These are phyloP conservation scores for Biscogniauxia mediterranea DNA, from an alignment of 2,329 filamentous ascomycete genomes.

Conservation along the genomic window DNA sequence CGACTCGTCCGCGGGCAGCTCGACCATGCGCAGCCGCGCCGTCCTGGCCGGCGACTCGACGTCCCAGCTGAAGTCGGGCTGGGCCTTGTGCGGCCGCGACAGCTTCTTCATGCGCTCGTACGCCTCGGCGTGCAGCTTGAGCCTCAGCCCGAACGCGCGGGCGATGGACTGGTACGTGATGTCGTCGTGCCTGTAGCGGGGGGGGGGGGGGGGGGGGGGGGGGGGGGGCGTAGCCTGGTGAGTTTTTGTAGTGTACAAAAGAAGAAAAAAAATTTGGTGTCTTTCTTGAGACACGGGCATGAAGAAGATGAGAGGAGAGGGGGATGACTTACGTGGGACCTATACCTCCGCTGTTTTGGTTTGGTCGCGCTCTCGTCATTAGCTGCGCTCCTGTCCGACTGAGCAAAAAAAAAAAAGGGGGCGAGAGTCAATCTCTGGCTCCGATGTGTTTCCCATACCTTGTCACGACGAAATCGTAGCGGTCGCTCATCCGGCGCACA, in stretches of 20 bases:
- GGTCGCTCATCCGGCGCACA: conserved; percentile 78
- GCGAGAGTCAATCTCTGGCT: not conserved
- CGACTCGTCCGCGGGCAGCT: conserved; percentile 72
- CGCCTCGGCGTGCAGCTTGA: conserved; percentile 75
- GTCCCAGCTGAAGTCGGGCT: conserved; percentile 81
- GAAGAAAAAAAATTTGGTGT: too few species aligned
- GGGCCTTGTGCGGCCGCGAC: conserved; percentile 68
- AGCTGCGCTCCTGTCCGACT: not conserved
- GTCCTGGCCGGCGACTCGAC: conserved; percentile 72
- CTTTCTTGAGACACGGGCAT: not conserved
- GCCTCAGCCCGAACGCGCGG: conserved; percentile 75
- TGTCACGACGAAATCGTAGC: conserved; percentile 93
- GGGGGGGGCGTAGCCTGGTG: too few species aligned
- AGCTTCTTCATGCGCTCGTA: conserved; percentile 81
- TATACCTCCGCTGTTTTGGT: conserved; percentile 69
- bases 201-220: too few species aligned
- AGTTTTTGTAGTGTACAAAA: conserved; percentile 19
- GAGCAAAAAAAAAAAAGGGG: too few species aligned
- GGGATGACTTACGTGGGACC: conserved; percentile 73
- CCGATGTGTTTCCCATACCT: conserved; percentile 42
- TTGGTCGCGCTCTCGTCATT: not conserved
- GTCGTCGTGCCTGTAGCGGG: conserved; percentile 79
- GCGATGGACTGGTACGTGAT: conserved; percentile 96
- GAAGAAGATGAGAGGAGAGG: not conserved
- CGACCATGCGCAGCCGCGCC: conserved; percentile 88